A percentile compares a stretch with the other conserved stretches of the same genome.
Conservation (phyloP, 140 eudicot species). For the Erigeron philadelphicus region DNA sequence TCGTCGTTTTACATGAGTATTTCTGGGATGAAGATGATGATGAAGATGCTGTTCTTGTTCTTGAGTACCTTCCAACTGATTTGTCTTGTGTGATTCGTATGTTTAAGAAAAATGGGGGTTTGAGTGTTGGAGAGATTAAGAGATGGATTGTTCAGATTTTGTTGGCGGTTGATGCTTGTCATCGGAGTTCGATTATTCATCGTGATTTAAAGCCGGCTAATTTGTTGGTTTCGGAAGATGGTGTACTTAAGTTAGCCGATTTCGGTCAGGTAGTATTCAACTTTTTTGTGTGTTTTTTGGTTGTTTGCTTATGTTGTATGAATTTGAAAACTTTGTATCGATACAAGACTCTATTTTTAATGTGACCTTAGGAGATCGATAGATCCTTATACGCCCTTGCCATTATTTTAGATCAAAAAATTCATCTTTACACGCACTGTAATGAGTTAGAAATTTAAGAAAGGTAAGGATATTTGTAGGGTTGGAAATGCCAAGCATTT, state of each 20-base stretch:
- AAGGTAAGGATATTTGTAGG: too few species aligned
- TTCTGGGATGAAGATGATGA: constrained; percentile 72
- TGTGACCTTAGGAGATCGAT: too few species aligned
- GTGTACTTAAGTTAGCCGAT: constrained; percentile 84
- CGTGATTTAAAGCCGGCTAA: constrained; percentile 87
- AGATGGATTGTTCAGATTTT: constrained; percentile 84
- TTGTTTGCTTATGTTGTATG: too few species aligned
- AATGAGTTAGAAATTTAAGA: too few species aligned
- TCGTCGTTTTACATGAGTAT: constrained; percentile 68
- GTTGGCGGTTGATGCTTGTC: constrained; percentile 82
- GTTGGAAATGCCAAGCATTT: too few species aligned
- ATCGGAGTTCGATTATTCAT: constrained; percentile 70
- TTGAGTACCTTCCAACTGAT: constrained; percentile 64
- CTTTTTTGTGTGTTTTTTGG: too few species aligned
- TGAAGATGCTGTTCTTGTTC: constrained; percentile 81
- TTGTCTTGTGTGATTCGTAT: constrained; percentile 46
- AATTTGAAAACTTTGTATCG: too few species aligned
- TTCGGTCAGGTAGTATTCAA: constrained; percentile 60
- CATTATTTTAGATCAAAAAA: too few species aligned
- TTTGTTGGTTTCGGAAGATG: constrained; percentile 66
- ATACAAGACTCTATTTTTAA: too few species aligned
- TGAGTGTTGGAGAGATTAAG: constrained; percentile 62
- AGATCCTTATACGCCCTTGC: too few species aligned
- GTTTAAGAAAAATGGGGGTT: constrained; percentile 44
- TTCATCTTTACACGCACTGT: too few species aligned